Conservation (phyloP, 2,329 filamentous ascomycete genomes). For the Acrocalymma vagum region DNA sequence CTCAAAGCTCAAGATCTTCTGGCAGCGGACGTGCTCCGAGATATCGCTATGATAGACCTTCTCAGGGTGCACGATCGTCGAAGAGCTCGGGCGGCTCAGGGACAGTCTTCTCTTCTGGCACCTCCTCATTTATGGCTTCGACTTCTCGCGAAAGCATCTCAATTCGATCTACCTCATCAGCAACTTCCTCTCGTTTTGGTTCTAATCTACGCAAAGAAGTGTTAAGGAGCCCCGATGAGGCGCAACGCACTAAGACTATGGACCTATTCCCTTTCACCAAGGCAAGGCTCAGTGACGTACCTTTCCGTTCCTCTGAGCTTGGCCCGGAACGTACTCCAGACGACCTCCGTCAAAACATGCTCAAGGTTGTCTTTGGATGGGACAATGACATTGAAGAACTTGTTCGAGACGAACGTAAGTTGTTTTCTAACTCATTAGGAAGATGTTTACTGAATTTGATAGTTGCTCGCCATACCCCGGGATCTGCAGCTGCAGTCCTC, state of each 20-base stretch:
- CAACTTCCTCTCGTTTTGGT: constrained; percentile 54
- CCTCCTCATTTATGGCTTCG: constrained; percentile 55
- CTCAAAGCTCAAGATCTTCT: constrained; percentile 64
- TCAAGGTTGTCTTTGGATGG: constrained; percentile 95
- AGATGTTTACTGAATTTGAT: constrained; percentile 20
- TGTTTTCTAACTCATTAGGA: neutral
- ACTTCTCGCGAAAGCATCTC: constrained; percentile 65
- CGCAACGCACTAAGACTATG: constrained; percentile 63
- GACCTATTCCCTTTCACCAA: constrained; percentile 90
- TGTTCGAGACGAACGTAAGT: constrained; percentile 79
- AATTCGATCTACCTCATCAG: constrained; percentile 61
- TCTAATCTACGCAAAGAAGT: constrained; percentile 85
- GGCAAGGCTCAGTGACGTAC: constrained; percentile 80
- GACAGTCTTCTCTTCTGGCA: constrained; percentile 74
- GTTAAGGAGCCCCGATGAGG: constrained; percentile 77
- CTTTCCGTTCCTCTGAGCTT: constrained; percentile 75
- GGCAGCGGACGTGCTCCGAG: constrained; percentile 52
- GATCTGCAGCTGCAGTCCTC: constrained; percentile 81
- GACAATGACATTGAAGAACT: constrained; percentile 82
- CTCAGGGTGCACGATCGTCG: constrained; percentile 30
- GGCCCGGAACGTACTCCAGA: constrained; percentile 63
- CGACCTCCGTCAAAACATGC: constrained; percentile 87
- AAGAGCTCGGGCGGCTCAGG: constrained; percentile 58
- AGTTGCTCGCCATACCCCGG: constrained; percentile 74
- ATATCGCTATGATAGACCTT: constrained; percentile 57